Evolutionary conservation across 176 grass and related monocot species (phyloP), one percentile per base, ranked within the genome.

Genomic region (Triticum timopheevii): DNA sequence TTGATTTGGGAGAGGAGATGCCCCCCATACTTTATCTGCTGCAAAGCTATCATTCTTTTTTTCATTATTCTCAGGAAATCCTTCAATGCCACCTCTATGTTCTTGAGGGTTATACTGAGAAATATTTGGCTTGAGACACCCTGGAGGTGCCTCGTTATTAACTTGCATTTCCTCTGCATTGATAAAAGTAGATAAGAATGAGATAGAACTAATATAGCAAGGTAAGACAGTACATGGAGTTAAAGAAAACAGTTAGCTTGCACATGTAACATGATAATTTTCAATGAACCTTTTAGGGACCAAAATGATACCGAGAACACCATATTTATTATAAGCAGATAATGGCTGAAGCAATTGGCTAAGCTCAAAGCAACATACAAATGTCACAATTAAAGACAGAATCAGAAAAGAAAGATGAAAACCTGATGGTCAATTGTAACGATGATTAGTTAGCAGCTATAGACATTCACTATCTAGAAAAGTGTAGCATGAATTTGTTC

Each of bases 141-240:
- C 92, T 69, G 86, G 27, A 63, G 90, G 84, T 66, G 82, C 90
- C 86, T 94, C 92, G 63, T 83, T 84, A 85, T 89, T 91, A 82
- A 91, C 92, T 85, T 96, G 88, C 94, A 96, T 98, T 91, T 92
- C 87, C 61, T 91, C 97, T 98, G 90, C 84, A 90, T 88, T 42
- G 42, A 82, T 88, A 70, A 69, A 86, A 59, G n/a, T 61, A 79
- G 50, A 81, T 91, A 58, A 85, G 87, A 90, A 80, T 75, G 42
- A 62, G 30, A 77, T 50, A 76, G n/a, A 83, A 56, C 17, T 20
- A 40, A 84, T 28, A 74, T 70, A 65, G 54, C n/a, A 65, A 80
- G 49, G 24, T 6, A 33, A 78, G n/a, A 52, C 86, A 10, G 17
- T 22, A 20, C 19, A 59, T 59, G 19, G 17, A 59, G 54, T 59